Evolutionary conservation across 352 stramenopile genomes (phyloP).

Genomic region (Pythium pyrilobum): DNA sequence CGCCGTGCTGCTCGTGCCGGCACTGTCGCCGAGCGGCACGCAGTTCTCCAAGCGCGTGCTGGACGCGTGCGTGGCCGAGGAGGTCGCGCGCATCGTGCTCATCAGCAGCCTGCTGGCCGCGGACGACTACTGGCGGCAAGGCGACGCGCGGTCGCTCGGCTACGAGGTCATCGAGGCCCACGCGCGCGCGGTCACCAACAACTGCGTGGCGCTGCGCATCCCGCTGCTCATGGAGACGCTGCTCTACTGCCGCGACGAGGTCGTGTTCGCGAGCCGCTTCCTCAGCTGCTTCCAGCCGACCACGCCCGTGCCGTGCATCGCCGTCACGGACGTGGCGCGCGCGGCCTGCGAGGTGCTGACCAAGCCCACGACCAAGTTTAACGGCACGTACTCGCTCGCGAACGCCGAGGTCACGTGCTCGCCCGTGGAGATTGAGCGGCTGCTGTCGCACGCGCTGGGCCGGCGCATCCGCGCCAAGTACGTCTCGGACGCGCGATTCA

Average conservation of each 20-base stretch:
- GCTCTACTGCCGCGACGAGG: slow-evolving; percentile 67
- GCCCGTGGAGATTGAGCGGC: slow-evolving; percentile 31
- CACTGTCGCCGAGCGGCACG: slow-evolving; percentile 49
- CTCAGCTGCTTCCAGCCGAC: slow-evolving; percentile 40
- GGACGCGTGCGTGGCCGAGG: slow-evolving; percentile 40
- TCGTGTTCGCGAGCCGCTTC: slow-evolving; percentile 63
- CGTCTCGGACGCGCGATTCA: slow-evolving; percentile 33
- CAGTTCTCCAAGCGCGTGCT: slow-evolving; percentile 64
- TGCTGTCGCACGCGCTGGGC: slow-evolving; percentile 31
- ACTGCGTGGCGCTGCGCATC: slow-evolving; percentile 58
- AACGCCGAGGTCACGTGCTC: slow-evolving; percentile 34
- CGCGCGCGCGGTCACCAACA: slow-evolving; percentile 31
- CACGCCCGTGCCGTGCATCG: slow-evolving; percentile 58
- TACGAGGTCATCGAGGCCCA: slow-evolving; percentile 71
- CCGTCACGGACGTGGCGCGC: slow-evolving; percentile 53
- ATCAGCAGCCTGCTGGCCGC: slow-evolving; percentile 61
- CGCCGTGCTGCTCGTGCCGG: slow-evolving; percentile 56
- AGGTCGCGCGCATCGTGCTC: slow-evolving; percentile 51
- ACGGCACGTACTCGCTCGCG: slow-evolving; percentile 52
- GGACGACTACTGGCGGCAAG: slow-evolving; percentile 16
- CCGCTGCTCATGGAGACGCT: slow-evolving; percentile 75
- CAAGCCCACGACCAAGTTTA: slow-evolving; percentile 36
- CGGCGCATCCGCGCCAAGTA: slow-evolving; percentile 51
- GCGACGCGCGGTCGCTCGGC: slow-evolving; percentile 12
- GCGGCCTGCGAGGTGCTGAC: slow-evolving; percentile 46